Conservation (phyloP, 2,329 filamentous ascomycete genomes). For the Thermomyces lanuginosus region DNA sequence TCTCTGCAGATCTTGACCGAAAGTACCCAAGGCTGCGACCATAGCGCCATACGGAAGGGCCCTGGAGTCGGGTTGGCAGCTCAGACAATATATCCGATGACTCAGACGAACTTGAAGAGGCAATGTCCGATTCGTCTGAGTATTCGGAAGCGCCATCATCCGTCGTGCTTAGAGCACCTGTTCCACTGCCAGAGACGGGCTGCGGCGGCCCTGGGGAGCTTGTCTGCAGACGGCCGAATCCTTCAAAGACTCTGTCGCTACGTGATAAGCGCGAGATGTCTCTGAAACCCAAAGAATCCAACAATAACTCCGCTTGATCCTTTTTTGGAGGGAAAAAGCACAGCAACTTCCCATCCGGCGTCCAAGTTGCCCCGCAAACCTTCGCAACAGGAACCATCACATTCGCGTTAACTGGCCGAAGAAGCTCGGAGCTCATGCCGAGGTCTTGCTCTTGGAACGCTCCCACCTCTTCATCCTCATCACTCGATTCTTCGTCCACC, state of each 20-base stretch:
- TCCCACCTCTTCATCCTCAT: constrained; percentile 50
- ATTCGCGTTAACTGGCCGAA: constrained; percentile 42
- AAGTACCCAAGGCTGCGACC: constrained; percentile 38
- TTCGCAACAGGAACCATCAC: constrained; percentile 48
- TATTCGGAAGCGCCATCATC: constrained; percentile 31
- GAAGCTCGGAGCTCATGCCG: constrained; percentile 34
- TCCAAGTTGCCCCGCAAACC: constrained; percentile 42
- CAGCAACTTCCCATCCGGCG: constrained; percentile 39
- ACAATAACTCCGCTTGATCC: constrained; percentile 33
- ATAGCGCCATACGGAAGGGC: constrained; percentile 37
- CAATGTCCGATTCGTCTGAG: constrained; percentile 40
- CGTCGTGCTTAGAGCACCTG: constrained; percentile 25
- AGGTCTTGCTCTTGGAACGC: constrained; percentile 28
- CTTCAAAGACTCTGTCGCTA: constrained; percentile 43
- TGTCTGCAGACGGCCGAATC: constrained; percentile 44
- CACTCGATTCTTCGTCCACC: constrained; percentile 64
- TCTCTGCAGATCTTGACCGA: constrained; percentile 33
- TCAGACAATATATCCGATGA: constrained; percentile 29
- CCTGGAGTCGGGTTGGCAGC: constrained; percentile 32
- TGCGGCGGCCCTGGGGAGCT: constrained; percentile 32
- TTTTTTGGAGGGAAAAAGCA: constrained; percentile 41
- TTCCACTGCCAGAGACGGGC: constrained; percentile 30
- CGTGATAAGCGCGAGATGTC: constrained; percentile 33
- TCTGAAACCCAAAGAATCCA: constrained; percentile 32
- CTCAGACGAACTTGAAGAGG: constrained; percentile 38